Conservation (phyloP, 257 asterid genomes). For the Thymus quinquecostatus region DNA sequence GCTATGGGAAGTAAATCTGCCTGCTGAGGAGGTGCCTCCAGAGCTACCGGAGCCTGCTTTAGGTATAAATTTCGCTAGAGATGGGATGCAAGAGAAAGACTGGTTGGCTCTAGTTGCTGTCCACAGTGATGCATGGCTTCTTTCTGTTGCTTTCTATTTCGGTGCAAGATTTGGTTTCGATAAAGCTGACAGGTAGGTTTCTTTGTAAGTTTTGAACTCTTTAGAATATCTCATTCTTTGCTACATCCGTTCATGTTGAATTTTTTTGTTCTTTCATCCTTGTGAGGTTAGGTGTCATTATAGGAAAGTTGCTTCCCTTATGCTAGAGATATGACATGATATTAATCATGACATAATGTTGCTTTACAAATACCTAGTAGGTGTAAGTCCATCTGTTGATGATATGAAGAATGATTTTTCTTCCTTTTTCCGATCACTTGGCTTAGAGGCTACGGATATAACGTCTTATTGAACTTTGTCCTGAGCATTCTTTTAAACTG, state of each 20-base stretch:
- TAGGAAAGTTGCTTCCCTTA: slow-evolving; percentile 5
- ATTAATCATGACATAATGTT: background rate
- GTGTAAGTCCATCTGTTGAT: slow-evolving; percentile 14
- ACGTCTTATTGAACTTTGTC: background rate
- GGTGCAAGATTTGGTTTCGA: slow-evolving; percentile 79
- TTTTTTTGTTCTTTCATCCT: slow-evolving; percentile 18
- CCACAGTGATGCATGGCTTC: slow-evolving; percentile 84
- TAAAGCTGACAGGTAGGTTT: slow-evolving; percentile 65
- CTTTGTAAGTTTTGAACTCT: slow-evolving; percentile 20
- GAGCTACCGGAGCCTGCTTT: slow-evolving; percentile 88
- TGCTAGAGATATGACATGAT: slow-evolving; percentile 23
- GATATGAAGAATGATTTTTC: background rate
- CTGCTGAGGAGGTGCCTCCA: slow-evolving; percentile 87
- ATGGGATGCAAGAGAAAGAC: slow-evolving; percentile 81
- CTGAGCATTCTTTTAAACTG: background rate
- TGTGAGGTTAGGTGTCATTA: background rate
- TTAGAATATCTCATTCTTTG: background rate
- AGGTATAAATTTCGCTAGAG: slow-evolving; percentile 85
- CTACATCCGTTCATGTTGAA: slow-evolving; percentile 11
- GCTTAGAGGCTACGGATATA: background rate
- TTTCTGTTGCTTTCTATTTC: slow-evolving; percentile 72
- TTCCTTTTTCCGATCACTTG: background rate
- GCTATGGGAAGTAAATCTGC: slow-evolving; percentile 79
- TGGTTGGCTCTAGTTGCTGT: slow-evolving; percentile 87
- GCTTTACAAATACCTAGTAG: slow-evolving; percentile 4